Percentiles rank a stretch among this genome's conserved stretches.
Evolutionary conservation across 768 basidiomycete species (phyloP).

Genomic region (Austroboletus eburneus): DNA sequence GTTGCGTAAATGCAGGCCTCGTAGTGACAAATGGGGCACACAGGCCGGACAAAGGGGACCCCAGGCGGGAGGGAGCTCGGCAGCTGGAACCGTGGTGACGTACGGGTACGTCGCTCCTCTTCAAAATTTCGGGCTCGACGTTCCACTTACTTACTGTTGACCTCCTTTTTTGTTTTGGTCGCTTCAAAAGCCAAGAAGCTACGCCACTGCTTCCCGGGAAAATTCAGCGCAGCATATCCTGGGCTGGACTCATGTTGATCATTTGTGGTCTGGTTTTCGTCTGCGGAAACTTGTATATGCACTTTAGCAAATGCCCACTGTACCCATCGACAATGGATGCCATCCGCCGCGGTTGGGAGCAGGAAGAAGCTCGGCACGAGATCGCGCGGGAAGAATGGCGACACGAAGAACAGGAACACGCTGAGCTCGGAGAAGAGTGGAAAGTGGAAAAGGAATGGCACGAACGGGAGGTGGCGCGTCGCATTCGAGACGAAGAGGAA

Average conservation of each 20-base stretch:
- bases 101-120: neutral
- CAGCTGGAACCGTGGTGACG: neutral
- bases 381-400: constrained; percentile 4
- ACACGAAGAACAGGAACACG: constrained; percentile 5
- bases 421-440: constrained; percentile 1
- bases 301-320: constrained; percentile 7
- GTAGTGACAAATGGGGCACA: too few relatives aligned
- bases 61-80: neutral
- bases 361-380: neutral
- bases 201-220: constrained; percentile 8
- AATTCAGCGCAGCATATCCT: neutral
- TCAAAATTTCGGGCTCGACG: too few relatives aligned
- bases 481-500: constrained; percentile 3
- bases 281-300: neutral
- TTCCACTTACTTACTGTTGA: too few relatives aligned
- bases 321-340: constrained; percentile 8
- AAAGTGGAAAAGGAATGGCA: constrained; percentile 10
- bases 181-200: constrained; percentile 1
- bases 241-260: neutral
- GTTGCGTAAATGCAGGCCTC: too few relatives aligned
- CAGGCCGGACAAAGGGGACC: too few relatives aligned
- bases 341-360: constrained; percentile 11
- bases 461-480: constrained; percentile 5
- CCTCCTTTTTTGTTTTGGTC: too few relatives aligned
- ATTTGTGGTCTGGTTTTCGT: neutral